Evolutionary conservation across 2,329 filamentous ascomycete species (phyloP), one percentile per base, ranked within the genome.

Genomic region (Trichoderma sp.): DNA sequence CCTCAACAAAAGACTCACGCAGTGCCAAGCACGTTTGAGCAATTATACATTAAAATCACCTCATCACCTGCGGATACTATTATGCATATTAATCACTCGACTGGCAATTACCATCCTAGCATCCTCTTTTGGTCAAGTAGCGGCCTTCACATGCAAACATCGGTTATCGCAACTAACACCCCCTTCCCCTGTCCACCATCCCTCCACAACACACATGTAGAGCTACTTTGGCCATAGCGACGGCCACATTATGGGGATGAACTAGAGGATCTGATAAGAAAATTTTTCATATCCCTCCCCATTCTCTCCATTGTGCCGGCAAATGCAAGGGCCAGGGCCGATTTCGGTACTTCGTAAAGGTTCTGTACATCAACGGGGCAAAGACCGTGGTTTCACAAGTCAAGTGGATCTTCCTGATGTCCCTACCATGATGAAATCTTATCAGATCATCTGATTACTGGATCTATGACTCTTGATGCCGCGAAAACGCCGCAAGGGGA

Each of bases 401-500:
- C 29, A 53, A 45, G 71, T 73, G 59, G 56, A 60, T 21, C 73
- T 63, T 24, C 29, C n/a, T 31, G 66, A 35, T 68, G 41, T 35
- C 33, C 16, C 45, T 29, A 18, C 62, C 60, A 56, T 45, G 67
- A 63, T 41, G 35, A 59, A 80, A 85, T 85, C 84, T 85, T 84
- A 85, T 85, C 84, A 82, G 84, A 85, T 85, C 78, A 85, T 85
- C 84, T 84, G 84, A 85, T 85, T 84, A 85, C 60, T 41, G 60
- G 82, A 84, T 85, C 81, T 76, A 56, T 41, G 64, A 68, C 38
- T 59, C 35, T 29, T 38, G 41, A 35, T 24, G 33, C 53, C 45
- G 45, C 53, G 31, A 2, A 29, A 75, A 53, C 31, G 27, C 65
- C 72, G 33, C 31, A 6, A 31, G 6, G 33, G 21, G 31, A 21